These are phyloP conservation scores for Lepiota subincarnata DNA, from an alignment of 768 basidiomycete genomes.

Conservation along the genomic window DNA sequence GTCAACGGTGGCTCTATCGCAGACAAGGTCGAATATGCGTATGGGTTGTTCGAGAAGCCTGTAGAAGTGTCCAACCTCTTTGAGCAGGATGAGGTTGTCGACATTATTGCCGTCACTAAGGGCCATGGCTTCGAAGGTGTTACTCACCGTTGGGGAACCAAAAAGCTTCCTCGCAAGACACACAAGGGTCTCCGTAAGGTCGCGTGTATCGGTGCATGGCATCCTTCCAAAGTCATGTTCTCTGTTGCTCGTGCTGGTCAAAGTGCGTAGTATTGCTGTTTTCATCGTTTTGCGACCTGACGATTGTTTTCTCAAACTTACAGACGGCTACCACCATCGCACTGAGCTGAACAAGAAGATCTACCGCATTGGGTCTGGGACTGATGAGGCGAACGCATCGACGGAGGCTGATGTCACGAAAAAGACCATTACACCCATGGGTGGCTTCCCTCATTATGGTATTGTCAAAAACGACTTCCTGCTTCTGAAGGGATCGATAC, in stretches of 20 bases:
- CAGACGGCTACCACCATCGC: constrained; percentile 94
- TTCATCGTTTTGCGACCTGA: not conserved
- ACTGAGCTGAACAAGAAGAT: constrained; percentile 99
- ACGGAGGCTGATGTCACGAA: constrained; percentile 94
- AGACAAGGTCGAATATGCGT: constrained; percentile 96
- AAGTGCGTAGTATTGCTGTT: constrained; percentile 53
- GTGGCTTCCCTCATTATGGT: constrained; percentile 99
- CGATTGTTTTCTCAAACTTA: not conserved
- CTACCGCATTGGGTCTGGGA: constrained; percentile 85
- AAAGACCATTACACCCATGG: constrained; percentile 94
- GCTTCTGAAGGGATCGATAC: constrained; percentile 93
- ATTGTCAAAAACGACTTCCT: constrained; percentile 98
- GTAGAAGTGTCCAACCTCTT: constrained; percentile 83
- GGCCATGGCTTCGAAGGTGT: constrained; percentile 99
- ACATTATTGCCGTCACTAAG: constrained; percentile 97
- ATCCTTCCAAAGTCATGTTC: constrained; percentile 99
- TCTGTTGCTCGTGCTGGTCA: constrained; percentile 99
- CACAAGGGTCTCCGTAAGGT: constrained; percentile 99
- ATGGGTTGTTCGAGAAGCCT: constrained; percentile 94
- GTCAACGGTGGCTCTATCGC: constrained; percentile 94
- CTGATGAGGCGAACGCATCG: constrained; percentile 79
- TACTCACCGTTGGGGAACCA: constrained; percentile 98
- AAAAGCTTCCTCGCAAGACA: constrained; percentile 97
- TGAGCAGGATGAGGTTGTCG: constrained; percentile 95
- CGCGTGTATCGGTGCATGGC: constrained; percentile 98